Evolutionary conservation across 1,139 yeast species (phyloP).

Genomic region (Diutina rugosa): DNA sequence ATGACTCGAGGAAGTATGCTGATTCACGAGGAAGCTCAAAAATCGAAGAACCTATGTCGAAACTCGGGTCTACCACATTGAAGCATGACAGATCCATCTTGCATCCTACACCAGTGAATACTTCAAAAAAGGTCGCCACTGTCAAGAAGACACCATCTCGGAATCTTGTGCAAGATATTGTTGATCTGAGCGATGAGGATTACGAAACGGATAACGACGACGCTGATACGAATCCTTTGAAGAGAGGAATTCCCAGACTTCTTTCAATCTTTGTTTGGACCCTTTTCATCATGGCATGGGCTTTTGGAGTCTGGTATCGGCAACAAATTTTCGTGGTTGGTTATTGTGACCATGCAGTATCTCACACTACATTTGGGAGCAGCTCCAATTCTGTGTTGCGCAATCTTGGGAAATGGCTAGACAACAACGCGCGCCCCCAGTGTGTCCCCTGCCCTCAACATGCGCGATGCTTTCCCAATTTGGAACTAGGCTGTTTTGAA

Average conservation of each 20-base stretch:
- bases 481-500: conserved; percentile 54
- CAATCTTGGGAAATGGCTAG: conserved; percentile 19
- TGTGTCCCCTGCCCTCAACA: conserved; percentile 76
- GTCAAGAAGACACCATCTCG: neutral
- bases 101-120: neutral
- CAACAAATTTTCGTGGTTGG: conserved; percentile 50
- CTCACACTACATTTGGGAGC: conserved; percentile 19
- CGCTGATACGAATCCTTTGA: neutral
- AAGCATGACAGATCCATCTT: neutral
- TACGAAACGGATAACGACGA: neutral
- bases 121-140: too few relatives aligned
- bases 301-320: conserved; percentile 45
- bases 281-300: conserved; percentile 12
- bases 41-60: too few relatives aligned
- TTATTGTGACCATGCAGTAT: conserved; percentile 51
- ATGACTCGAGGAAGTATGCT: neutral
- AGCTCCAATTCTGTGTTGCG: conserved; percentile 10
- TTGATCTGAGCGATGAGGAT: neutral
- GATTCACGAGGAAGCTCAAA: neutral
- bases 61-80: neutral
- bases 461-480: conserved; percentile 56
- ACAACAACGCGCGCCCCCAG: conserved; percentile 34
- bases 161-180: neutral
- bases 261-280: conserved; percentile 16
- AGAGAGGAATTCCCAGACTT: neutral